These are phyloP conservation scores for Myotisia sp. DNA, from an alignment of 2,329 filamentous ascomycete genomes.

Conservation along the genomic window DNA sequence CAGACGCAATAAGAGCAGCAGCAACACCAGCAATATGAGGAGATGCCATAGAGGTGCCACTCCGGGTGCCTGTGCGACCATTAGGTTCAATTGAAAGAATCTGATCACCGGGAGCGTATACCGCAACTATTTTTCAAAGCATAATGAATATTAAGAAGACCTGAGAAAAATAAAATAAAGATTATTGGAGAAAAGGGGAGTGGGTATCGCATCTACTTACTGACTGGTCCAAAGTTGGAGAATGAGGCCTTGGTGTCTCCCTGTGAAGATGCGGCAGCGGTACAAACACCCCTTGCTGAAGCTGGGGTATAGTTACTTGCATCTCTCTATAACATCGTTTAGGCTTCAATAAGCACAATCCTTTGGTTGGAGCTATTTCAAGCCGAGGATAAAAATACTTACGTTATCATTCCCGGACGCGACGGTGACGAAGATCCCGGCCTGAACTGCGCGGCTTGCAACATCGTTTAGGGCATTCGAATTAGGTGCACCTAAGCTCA, in stretches of 20 bases:
- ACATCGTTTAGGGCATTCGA: conserved; percentile 27
- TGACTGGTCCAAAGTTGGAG: conserved; percentile 30
- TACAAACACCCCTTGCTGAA: conserved; percentile 25
- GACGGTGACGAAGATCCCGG: conserved; percentile 29
- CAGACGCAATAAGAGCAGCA: conserved; percentile 38
- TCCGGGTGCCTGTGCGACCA: conserved; percentile 32
- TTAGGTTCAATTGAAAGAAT: conserved; percentile 37
- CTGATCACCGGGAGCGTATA: conserved; percentile 43
- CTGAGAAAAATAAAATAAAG: conserved; percentile 19
- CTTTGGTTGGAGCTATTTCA: too few relatives aligned
- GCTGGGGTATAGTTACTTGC: conserved; percentile 25
- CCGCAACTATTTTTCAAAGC: conserved; percentile 29
- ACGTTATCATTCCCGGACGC: conserved; percentile 29
- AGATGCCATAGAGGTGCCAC: conserved; percentile 25
- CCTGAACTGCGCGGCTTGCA: conserved; percentile 22
- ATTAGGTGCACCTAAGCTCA: conserved; percentile 24
- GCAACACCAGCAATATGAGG: conserved; percentile 41
- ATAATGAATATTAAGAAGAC: neutral
- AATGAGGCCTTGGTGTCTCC: conserved; percentile 24
- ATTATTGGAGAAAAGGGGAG: conserved; percentile 28
- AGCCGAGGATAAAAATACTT: conserved; percentile 17
- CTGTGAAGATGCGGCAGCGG: conserved; percentile 25
- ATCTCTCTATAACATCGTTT: conserved; percentile 10
- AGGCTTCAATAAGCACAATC: neutral
- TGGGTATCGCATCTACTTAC: conserved; percentile 17